These are phyloP conservation scores for Calophaca sinica DNA, from an alignment of 306 rosid species.

Conservation along the genomic window DNA sequence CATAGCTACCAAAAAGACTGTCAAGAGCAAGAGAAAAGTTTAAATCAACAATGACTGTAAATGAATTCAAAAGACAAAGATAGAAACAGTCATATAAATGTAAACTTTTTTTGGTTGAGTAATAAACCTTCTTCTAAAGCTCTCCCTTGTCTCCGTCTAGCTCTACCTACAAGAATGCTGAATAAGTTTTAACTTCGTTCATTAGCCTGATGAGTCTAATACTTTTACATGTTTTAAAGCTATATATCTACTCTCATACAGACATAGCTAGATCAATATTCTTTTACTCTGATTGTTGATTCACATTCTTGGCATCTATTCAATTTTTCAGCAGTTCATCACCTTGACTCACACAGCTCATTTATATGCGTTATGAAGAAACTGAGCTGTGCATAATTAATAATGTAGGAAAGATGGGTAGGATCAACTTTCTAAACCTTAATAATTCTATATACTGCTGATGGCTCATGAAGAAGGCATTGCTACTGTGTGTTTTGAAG, in stretches of 20 bases:
- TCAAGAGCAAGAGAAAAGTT: constrained; percentile 4
- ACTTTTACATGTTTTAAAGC: not conserved
- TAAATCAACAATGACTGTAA: not conserved
- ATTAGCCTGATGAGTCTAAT: not conserved
- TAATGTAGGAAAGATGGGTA: not conserved
- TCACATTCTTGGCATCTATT: not conserved
- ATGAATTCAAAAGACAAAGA: constrained; percentile 10
- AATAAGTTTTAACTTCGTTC: not conserved
- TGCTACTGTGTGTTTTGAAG: not conserved
- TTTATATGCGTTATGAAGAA: not conserved
- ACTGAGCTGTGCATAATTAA: not conserved
- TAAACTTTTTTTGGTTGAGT: no score
- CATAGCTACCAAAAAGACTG: not conserved
- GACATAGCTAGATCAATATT: not conserved
- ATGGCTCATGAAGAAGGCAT: not conserved
- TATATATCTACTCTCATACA: not conserved
- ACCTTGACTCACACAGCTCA: not conserved
- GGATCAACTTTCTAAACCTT: not conserved
- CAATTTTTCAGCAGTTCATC: not conserved
- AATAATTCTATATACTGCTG: not conserved
- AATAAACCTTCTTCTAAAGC: no score
- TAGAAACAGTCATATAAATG: constrained; percentile 27
- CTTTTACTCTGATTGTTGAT: not conserved
- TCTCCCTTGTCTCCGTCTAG: no score
- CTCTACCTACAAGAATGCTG: not conserved